Conservation (phyloP, 139 green algal species). For the Tetraselmis chui region DNA sequence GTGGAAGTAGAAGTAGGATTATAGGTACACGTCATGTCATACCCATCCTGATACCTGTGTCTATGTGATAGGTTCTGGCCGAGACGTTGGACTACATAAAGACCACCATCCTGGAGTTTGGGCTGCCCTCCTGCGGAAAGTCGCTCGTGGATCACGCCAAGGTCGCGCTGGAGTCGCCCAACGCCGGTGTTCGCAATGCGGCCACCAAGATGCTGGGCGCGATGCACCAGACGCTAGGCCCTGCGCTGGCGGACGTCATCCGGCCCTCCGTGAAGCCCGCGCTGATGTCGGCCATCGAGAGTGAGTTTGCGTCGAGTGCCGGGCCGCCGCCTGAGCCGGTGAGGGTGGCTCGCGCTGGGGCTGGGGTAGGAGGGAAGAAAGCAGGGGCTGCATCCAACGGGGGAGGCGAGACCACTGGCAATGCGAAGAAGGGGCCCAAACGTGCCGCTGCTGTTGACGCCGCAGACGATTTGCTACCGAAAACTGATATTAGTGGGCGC, state of each 20-base stretch:
- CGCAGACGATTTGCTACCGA: conserved; percentile 64
- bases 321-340: not conserved
- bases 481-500: conserved; percentile 57
- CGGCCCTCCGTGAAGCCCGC: conserved; percentile 85
- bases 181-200: conserved; percentile 65
- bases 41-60: too few species aligned
- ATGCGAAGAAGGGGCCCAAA: not conserved
- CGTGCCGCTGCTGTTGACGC: not conserved
- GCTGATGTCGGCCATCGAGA: conserved; percentile 79
- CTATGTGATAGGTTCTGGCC: conserved; percentile 73
- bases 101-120: conserved; percentile 78
- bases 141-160: conserved; percentile 66
- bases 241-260: conserved; percentile 39
- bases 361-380: not conserved
- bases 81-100: conserved; percentile 81
- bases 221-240: conserved; percentile 17
- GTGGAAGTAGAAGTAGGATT: too few species aligned
- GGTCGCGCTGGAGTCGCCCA: conserved; percentile 70
- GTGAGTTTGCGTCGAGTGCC: conserved; percentile 75
- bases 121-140: conserved; percentile 50
- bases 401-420: too few species aligned
- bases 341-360: too few species aligned
- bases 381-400: too few species aligned
- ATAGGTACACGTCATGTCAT: too few species aligned
- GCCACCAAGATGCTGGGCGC: conserved; percentile 58